phyloP scores from a whole-genome alignment of 2,329 filamentous ascomycete species.

The Davidsoniella virescens region DNA sequence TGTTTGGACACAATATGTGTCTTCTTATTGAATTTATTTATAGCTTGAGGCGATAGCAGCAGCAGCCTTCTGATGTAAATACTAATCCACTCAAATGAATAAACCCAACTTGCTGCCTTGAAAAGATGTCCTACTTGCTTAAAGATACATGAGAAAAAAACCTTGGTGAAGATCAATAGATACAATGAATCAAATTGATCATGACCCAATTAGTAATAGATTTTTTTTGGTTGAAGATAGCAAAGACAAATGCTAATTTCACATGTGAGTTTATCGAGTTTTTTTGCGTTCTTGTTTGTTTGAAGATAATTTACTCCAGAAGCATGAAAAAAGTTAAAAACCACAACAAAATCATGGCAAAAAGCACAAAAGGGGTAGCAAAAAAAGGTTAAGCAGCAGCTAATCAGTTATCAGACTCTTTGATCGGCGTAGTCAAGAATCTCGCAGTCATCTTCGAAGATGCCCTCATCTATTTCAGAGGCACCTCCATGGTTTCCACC shows the following conservation, averaged over 20 bases:
- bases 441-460: conserved; percentile 87
- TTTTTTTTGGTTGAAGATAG: too few species aligned
- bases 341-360: not conserved
- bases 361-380: too few species aligned
- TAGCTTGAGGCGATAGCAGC: too few species aligned
- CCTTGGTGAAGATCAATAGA: not conserved
- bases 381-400: too few species aligned
- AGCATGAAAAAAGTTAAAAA: not conserved
- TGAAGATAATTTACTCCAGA: not conserved
- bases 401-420: conserved; percentile 19
- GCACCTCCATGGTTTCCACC: conserved; percentile 26
- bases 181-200: not conserved
- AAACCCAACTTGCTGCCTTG: not conserved
- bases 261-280: not conserved
- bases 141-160: not conserved
- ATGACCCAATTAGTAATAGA: too few species aligned
- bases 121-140: not conserved
- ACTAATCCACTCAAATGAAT: not conserved
- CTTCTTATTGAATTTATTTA: not conserved
- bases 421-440: conserved; percentile 75
- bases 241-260: too few species aligned
- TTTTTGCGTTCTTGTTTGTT: conserved; percentile 3
- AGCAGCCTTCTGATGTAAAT: too few species aligned
- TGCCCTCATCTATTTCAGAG: conserved; percentile 43
- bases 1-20: not conserved